Conservation (phyloP, 768 basidiomycete genomes). For the Pleurotus sapidus region DNA sequence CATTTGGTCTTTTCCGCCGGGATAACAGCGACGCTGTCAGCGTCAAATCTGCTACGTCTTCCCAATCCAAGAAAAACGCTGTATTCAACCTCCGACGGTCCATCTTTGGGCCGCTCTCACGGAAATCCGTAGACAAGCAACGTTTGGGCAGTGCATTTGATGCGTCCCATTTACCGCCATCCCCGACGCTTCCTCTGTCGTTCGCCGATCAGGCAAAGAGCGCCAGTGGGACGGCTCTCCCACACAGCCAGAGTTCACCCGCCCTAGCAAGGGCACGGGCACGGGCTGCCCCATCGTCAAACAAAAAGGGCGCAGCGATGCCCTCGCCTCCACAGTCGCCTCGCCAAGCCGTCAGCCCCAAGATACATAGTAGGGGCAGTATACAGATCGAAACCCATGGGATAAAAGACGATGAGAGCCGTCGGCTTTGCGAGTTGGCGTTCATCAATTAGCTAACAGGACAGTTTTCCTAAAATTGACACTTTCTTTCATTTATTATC, state of each 20-base stretch:
- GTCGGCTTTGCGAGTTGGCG: constrained; percentile 70
- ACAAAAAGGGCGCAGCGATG: background rate
- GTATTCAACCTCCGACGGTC: constrained; percentile 44
- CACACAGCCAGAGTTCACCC: background rate
- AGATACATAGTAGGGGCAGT: constrained; percentile 55
- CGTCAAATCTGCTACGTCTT: background rate
- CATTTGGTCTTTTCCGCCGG: background rate
- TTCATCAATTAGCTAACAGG: constrained; percentile 37
- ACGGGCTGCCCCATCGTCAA: background rate
- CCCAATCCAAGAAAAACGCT: constrained; percentile 9
- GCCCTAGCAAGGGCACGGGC: background rate
- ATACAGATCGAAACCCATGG: constrained; percentile 49
- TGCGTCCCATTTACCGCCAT: constrained; percentile 35
- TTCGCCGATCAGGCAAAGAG: constrained; percentile 5
- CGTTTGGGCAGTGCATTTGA: constrained; percentile 20
- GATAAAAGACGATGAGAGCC: constrained; percentile 67
- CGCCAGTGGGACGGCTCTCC: background rate
- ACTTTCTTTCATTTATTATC: background rate
- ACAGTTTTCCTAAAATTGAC: background rate
- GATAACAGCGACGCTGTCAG: background rate
- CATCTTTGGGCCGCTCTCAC: constrained; percentile 32
- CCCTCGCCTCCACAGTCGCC: constrained; percentile 9
- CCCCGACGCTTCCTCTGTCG: constrained; percentile 24
- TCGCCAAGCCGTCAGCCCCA: constrained; percentile 49
- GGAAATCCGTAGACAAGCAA: constrained; percentile 19